These are phyloP conservation scores for Daldinia sp. DNA, from an alignment of 2,329 filamentous ascomycete species.

Conservation along the genomic window DNA sequence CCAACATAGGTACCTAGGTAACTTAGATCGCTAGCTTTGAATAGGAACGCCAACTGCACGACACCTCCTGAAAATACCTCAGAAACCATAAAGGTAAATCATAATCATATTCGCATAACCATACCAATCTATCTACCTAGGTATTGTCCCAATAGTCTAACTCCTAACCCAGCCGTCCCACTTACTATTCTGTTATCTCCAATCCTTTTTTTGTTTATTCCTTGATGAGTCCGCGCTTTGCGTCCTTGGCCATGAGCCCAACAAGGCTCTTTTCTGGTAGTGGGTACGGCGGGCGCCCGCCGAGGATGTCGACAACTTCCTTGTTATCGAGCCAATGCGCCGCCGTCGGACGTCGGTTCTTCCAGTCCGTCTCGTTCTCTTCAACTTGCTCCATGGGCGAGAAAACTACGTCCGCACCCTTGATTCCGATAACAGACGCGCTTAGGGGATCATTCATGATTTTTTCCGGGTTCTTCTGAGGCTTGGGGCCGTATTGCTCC, in stretches of 20 bases:
- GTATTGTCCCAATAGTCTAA: constrained; percentile 29
- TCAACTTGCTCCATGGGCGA: constrained; percentile 84
- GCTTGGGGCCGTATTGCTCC: constrained; percentile 78
- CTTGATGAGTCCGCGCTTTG: constrained; percentile 64
- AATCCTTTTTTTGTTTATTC: constrained; percentile 15
- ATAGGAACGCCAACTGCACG: not conserved
- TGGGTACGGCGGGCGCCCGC: constrained; percentile 72
- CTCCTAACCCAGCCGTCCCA: constrained; percentile 8
- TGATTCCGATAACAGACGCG: constrained; percentile 88
- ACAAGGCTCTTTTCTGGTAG: constrained; percentile 63
- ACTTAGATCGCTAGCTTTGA: not conserved
- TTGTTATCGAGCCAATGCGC: constrained; percentile 89
- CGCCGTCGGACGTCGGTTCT: constrained; percentile 82
- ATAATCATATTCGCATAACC: constrained; percentile 32
- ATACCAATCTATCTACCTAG: constrained; percentile 36
- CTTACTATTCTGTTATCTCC: not conserved
- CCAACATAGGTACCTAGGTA: too few species aligned
- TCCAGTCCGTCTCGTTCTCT: constrained; percentile 90
- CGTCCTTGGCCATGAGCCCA: constrained; percentile 70
- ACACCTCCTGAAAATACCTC: not conserved
- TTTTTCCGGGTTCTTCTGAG: constrained; percentile 65
- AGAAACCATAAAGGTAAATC: constrained; percentile 6
- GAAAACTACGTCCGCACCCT: constrained; percentile 91
- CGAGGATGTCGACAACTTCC: constrained; percentile 84
- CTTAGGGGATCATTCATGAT: constrained; percentile 81